Evolutionary conservation across 441 rosid species (phyloP).

Genomic region (Monsonia emarginata): DNA sequence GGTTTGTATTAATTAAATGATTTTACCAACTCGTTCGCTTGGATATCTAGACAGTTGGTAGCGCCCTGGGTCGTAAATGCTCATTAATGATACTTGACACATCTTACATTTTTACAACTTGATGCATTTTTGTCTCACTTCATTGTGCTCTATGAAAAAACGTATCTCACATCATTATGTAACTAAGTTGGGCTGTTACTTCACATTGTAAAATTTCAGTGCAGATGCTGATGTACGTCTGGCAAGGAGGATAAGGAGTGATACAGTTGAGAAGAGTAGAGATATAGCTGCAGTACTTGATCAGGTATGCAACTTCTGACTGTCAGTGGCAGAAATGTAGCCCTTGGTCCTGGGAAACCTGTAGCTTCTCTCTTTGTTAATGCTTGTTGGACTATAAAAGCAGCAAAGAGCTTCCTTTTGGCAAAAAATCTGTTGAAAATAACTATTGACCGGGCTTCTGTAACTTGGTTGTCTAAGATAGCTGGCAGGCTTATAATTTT

Average conservation of each 20-base stretch:
- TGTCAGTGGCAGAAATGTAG: background rate
- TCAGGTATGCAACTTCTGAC: constrained; percentile 46
- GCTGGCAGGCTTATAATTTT: background rate
- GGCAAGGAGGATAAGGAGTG: constrained; percentile 94
- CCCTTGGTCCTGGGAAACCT: background rate
- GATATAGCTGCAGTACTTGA: constrained; percentile 84
- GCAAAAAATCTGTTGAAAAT: no score
- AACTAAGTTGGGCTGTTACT: constrained; percentile 33
- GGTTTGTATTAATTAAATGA: background rate
- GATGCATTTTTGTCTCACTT: constrained; percentile 6
- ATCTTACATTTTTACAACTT: constrained; percentile 5
- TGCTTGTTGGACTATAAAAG: background rate
- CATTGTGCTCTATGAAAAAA: no score
- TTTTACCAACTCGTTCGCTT: background rate
- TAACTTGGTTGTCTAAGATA: background rate
- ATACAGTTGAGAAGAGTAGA: constrained; percentile 83
- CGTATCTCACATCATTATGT: background rate
- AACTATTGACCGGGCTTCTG: no score
- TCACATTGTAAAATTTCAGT: constrained; percentile 48
- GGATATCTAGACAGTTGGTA: no score
- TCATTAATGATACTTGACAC: background rate
- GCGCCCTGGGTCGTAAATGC: no score
- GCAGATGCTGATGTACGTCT: constrained; percentile 99
- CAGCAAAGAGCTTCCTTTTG: background rate
- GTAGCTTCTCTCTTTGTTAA: background rate